Percentiles rank a stretch among this genome's conserved stretches.
phyloP scores from a whole-genome alignment of 805 yeast genomes.

The Wickerhamomyces bovis region DNA sequence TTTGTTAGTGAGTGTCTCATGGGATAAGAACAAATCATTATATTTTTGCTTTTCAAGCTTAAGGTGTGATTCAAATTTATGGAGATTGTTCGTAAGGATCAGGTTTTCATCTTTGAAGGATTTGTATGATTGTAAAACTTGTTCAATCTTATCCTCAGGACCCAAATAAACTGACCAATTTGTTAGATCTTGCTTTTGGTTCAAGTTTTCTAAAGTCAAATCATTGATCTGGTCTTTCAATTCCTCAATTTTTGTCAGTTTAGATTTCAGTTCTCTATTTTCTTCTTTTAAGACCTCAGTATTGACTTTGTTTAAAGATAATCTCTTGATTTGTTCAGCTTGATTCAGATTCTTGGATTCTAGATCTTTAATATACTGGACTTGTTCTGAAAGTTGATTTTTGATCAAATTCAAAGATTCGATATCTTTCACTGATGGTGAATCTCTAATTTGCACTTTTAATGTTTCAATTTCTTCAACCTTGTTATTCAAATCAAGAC shows the following conservation, averaged over 20 bases:
- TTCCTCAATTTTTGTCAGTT: conserved; percentile 32
- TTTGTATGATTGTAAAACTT: conserved; percentile 34
- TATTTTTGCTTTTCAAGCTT: conserved; percentile 22
- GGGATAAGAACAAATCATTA: conserved; percentile 34
- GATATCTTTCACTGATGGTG: conserved; percentile 35
- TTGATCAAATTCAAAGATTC: conserved; percentile 25
- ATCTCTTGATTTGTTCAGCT: conserved; percentile 42
- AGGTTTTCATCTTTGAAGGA: conserved; percentile 35
- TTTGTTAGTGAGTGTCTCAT: conserved; percentile 26
- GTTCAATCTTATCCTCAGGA: conserved; percentile 28
- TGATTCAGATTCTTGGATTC: conserved; percentile 51
- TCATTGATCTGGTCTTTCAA: conserved; percentile 41
- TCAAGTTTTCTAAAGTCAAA: conserved; percentile 43
- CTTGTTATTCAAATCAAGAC: conserved; percentile 8
- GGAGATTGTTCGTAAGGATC: conserved; percentile 28
- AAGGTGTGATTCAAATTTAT: conserved; percentile 23
- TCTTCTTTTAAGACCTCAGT: conserved; percentile 52
- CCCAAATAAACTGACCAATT: conserved; percentile 39
- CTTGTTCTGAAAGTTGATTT: conserved; percentile 34
- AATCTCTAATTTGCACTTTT: conserved; percentile 27
- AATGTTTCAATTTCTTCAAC: conserved; percentile 24
- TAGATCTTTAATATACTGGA: conserved; percentile 37
- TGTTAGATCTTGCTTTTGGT: conserved; percentile 41
- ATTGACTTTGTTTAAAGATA: conserved; percentile 41
- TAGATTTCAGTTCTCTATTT: conserved; percentile 35